Evolutionary conservation across 305 asterid species (phyloP), one percentile per base, ranked within the genome.

Genomic region (Fraxinus nigra): DNA sequence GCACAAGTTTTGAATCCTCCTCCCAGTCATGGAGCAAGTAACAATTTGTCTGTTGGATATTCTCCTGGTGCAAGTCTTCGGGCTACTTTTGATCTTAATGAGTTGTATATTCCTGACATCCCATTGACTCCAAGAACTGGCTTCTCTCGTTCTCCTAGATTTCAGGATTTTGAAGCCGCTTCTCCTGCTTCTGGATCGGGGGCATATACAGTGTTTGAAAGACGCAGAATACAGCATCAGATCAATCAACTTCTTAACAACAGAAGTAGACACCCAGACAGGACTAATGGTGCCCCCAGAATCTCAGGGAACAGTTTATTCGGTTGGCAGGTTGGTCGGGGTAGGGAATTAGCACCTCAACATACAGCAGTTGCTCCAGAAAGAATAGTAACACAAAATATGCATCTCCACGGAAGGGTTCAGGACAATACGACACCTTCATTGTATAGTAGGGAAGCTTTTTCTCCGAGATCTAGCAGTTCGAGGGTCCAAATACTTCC

Each of bases 211-310:
- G 86, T 94, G 73, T 85, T 77, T 11, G 98, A 86, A 72, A 90
- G 98, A 79, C 91, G 97, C 56, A 83, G 97, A 81, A 92, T 94
- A 83, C 97, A 93, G 74, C 86, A 90, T 43, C 94, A 87, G 88
- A 93, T 94, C 89, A 93, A 91, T 18, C 90, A 90, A 7, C 61
- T 93, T 72, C 85, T 88, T 80, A 48, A 48, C 20, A 87, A 85
- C 82, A 89, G 97, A 86, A 85, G 81, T 83, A 89, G 97, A 84
- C 94, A 81, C 22, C 46, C 78, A 28, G 93, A 88, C 37, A 78
- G 89, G 46, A 87, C 80, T 38, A 80, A 54, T 77, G 86, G 16
- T 51, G 75, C 54, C 35, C 83, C 82, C 75, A 72, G 89, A 54
- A 85, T 84, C 8, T 83, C 95, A 18, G 90, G 89, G 30, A 84